Evolutionary conservation across 345 rosid genomes (phyloP).

Genomic region (Acer saccharum): DNA sequence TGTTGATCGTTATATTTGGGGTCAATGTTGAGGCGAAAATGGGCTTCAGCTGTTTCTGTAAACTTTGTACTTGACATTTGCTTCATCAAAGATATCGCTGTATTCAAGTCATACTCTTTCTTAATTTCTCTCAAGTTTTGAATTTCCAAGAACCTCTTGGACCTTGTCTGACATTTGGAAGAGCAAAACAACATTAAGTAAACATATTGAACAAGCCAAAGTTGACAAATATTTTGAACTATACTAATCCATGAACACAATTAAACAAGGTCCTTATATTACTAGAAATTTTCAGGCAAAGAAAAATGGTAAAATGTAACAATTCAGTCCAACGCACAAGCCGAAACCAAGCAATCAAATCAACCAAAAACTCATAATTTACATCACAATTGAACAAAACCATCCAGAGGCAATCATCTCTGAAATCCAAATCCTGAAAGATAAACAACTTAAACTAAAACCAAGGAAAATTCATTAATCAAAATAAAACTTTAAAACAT

Average conservation of each 20-base stretch:
- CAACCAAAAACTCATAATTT: background rate
- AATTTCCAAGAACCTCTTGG: constrained; percentile 97
- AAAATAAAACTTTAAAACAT: background rate
- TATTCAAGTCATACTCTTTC: constrained; percentile 66
- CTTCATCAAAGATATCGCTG: constrained; percentile 84
- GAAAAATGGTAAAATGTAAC: background rate
- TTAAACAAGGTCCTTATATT: background rate
- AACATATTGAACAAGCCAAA: background rate
- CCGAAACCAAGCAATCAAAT: background rate
- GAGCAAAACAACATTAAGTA: background rate
- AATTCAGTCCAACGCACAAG: background rate
- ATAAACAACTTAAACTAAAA: constrained; percentile 1
- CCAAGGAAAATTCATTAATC: constrained; percentile 14
- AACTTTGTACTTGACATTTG: constrained; percentile 69
- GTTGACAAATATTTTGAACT: background rate
- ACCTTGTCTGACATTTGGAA: constrained; percentile 74
- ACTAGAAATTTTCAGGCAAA: background rate
- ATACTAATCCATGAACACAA: background rate
- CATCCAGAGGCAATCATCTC: background rate
- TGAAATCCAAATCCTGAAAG: background rate
- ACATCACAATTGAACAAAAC: constrained; percentile 5
- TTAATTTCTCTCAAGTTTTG: constrained; percentile 91
- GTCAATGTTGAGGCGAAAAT: constrained; percentile 95
- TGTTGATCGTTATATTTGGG: constrained; percentile 98
- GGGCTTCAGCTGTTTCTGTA: constrained; percentile 90